Evolutionary conservation across 2,329 filamentous ascomycete genomes (phyloP).

Genomic region (Monosporascus cannonballus): DNA sequence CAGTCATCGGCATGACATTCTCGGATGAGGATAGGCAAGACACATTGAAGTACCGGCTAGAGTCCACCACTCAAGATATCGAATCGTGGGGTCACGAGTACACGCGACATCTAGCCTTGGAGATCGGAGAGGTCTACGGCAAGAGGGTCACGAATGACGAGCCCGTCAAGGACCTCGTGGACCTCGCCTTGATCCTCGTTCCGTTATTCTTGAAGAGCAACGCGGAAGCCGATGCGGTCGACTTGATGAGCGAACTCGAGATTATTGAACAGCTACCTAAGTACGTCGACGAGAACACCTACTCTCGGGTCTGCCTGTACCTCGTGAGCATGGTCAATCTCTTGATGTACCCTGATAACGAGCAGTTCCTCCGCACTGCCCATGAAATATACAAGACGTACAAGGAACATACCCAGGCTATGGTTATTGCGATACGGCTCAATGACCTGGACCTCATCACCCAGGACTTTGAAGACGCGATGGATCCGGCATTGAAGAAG

Average conservation of each 20-base stretch:
- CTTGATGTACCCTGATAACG: constrained; percentile 94
- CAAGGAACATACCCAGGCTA: constrained; percentile 87
- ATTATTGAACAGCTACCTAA: constrained; percentile 89
- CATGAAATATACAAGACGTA: constrained; percentile 92
- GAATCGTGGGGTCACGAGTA: constrained; percentile 99
- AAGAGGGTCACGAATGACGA: constrained; percentile 83
- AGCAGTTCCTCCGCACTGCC: constrained; percentile 86
- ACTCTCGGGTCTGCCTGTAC: constrained; percentile 87
- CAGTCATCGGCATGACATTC: constrained; percentile 97
- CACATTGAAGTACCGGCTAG: constrained; percentile 89
- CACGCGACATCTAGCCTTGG: constrained; percentile 86
- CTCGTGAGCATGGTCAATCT: constrained; percentile 99
- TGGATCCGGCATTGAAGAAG: constrained; percentile 78
- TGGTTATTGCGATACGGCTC: constrained; percentile 87
- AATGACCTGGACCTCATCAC: constrained; percentile 82
- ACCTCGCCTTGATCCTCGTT: constrained; percentile 78
- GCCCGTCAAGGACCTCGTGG: constrained; percentile 73
- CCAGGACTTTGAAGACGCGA: constrained; percentile 71
- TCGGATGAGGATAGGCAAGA: constrained; percentile 95
- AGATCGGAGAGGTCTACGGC: constrained; percentile 91
- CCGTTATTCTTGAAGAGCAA: constrained; percentile 97
- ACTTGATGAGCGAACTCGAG: constrained; percentile 93
- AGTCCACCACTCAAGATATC: constrained; percentile 86
- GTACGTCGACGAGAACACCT: constrained; percentile 91
- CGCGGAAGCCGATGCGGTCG: constrained; percentile 94